Evolutionary conservation across 257 asterid species (phyloP).

Genomic region (Striga asiatica): DNA sequence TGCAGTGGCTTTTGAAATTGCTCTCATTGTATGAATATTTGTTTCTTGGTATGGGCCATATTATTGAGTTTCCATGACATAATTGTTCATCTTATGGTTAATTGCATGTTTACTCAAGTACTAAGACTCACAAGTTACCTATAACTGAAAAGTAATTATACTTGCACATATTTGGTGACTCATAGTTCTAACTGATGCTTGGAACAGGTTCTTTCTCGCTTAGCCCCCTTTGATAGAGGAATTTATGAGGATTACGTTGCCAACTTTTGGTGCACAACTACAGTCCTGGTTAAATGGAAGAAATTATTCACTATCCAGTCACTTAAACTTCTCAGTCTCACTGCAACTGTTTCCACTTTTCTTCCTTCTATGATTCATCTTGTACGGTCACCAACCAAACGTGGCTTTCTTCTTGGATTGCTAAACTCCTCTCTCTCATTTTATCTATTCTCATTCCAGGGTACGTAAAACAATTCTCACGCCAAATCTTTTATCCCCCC

Average conservation of each 20-base stretch:
- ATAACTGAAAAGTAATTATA: neutral
- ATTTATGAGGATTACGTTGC: constrained; percentile 97
- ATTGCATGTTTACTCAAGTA: neutral
- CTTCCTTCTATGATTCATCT: constrained; percentile 79
- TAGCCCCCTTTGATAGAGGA: constrained; percentile 97
- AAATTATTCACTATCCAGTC: constrained; percentile 63
- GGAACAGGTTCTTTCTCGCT: constrained; percentile 83
- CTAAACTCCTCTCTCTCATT: constrained; percentile 74
- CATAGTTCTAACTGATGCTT: constrained; percentile 20
- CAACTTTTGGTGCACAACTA: constrained; percentile 91
- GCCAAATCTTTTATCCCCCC: constrained; percentile 12
- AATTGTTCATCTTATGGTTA: neutral
- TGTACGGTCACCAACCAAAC: constrained; percentile 52
- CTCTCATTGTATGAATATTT: no score
- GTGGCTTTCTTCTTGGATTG: constrained; percentile 66
- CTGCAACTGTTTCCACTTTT: constrained; percentile 64
- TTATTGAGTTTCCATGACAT: neutral
- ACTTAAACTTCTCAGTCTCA: constrained; percentile 57
- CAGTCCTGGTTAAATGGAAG: constrained; percentile 82
- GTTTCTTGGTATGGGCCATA: no score
- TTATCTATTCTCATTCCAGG: constrained; percentile 96
- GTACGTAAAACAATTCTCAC: constrained; percentile 27
- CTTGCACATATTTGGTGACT: constrained; percentile 6
- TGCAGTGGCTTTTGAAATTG: no score
- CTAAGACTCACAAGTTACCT: neutral